Evolutionary conservation across 352 stramenopile species (phyloP), one percentile per base, ranked within the genome.

Genomic region (Globisporangium splendens): DNA sequence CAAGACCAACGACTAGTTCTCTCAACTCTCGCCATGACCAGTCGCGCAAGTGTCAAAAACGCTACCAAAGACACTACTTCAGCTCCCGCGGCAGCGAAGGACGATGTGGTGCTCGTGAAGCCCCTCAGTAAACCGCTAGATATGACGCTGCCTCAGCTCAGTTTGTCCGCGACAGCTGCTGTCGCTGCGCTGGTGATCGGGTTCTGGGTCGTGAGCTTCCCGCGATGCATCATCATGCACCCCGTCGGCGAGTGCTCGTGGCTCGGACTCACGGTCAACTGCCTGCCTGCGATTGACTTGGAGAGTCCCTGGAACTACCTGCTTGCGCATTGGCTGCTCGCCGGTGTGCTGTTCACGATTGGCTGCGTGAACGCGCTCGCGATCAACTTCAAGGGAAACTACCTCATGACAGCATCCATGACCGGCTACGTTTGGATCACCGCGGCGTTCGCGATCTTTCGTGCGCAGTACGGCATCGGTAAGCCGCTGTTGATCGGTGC

Each of bases 171-270:
- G 6, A 50, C 35, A 4, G 55, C 46, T 2, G 55, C 44, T 6
- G 38, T 42, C n/a, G 55, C 55, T n/a, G 47, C 35, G 8, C 46
- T 39, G 15, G 14, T 50, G 46, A 61, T 61, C 35, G 55, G 33
- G 46, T 61, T 61, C 46, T 61, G 55, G 55, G 55, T 61, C 22
- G 55, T 61, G 46, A 61, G 55, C 21, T 61, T 61, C 38, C 55
- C 55, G 12, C 55, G 55, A 17, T 61, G 55, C 55, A 41, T 61
- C 55, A 51, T 61, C 35, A 55, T 50, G 47, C 55, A 61, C 55
- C 47, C 55, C 7, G 55, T 55, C 12, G 55, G 55, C n/a, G 39
- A 47, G 38, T 61, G 55, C 55, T 41, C 42, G 11, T 61, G 55
- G 55, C 48, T 61, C 38, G 55, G 55, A 15, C 12, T 61, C 8